Evolutionary conservation across 352 stramenopile genomes (phyloP).

Genomic region (Phytophthora pini): DNA sequence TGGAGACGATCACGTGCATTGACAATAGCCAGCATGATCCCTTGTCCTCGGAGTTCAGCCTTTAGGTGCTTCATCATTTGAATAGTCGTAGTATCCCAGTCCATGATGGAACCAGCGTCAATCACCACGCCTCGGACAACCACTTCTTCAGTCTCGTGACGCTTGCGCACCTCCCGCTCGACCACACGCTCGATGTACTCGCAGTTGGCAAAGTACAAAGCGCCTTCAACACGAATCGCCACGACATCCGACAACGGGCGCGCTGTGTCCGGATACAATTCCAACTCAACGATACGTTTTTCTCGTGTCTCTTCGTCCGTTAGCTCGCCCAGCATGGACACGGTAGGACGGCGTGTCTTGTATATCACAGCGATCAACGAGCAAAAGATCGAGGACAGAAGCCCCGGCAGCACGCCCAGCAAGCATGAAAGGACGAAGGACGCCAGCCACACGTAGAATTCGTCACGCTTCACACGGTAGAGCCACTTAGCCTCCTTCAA

Average conservation of each 20-base stretch:
- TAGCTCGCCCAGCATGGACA: conserved; percentile 52
- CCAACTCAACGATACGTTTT: conserved; percentile 49
- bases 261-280: conserved; percentile 26
- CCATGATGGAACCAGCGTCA: conserved; percentile 81
- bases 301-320: conserved; percentile 47
- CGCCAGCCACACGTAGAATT: conserved; percentile 71
- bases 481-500: conserved; percentile 89
- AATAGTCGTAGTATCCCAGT: conserved; percentile 86
- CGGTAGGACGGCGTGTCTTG: conserved; percentile 59
- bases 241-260: conserved; percentile 52
- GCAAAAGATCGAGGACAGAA: conserved; percentile 60
- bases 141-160: conserved; percentile 40
- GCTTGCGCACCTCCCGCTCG: conserved; percentile 47
- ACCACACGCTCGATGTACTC: conserved; percentile 70
- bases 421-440: conserved; percentile 59
- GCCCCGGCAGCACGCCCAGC: conserved; percentile 53
- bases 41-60: conserved; percentile 56
- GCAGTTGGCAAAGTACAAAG: conserved; percentile 78
- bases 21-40: conserved; percentile 78
- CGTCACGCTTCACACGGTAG: conserved; percentile 57
- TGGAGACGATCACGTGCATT: conserved; percentile 76
- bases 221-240: conserved; percentile 65
- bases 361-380: conserved; percentile 74
- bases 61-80: conserved; percentile 89
- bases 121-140: conserved; percentile 67